Percentiles rank a stretch among this genome's conserved stretches.
These are phyloP conservation scores for Prorocentrum cordatum DNA, from an alignment of 169 alveolate genomes.

Conservation along the genomic window DNA sequence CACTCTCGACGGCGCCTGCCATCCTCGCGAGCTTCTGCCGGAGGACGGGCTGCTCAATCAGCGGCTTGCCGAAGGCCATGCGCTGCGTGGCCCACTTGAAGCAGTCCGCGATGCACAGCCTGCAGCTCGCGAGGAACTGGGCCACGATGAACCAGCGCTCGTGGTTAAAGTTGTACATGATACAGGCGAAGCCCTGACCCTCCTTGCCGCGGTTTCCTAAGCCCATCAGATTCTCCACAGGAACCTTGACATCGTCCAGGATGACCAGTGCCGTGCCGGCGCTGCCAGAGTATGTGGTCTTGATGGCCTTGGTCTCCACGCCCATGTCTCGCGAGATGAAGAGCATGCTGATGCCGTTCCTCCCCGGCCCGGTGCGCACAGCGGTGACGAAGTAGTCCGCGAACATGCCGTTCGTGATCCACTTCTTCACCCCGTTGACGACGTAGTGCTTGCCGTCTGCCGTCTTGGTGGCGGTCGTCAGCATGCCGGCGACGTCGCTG, in stretches of 20 bases:
- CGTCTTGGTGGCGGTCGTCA: constrained; percentile 11
- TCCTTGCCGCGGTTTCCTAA: constrained; percentile 30
- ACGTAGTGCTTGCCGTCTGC: constrained; percentile 2
- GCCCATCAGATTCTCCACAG: constrained; percentile 14
- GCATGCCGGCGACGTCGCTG: constrained; percentile 17
- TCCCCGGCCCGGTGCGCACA: constrained; percentile 61
- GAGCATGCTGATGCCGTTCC: neutral
- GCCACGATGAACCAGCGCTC: constrained; percentile 48
- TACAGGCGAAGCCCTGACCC: constrained; percentile 49
- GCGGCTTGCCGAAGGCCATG: constrained; percentile 44
- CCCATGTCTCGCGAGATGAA: neutral
- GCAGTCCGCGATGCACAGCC: neutral
- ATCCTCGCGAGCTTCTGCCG: constrained; percentile 10
- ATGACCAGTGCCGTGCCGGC: constrained; percentile 43
- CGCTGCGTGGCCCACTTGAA: constrained; percentile 36
- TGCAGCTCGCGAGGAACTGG: neutral
- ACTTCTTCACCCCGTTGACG: constrained; percentile 71
- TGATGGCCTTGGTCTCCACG: neutral
- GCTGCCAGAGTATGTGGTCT: neutral
- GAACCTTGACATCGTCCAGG: constrained; percentile 41
- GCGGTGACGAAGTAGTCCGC: constrained; percentile 71
- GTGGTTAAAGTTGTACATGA: constrained; percentile 69
- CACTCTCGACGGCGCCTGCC: neutral
- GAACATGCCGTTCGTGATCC: constrained; percentile 70
- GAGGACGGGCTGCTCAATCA: constrained; percentile 64